phyloP scores from a whole-genome alignment of 2,329 filamentous ascomycete species.

The Harringtonia aguacate region DNA sequence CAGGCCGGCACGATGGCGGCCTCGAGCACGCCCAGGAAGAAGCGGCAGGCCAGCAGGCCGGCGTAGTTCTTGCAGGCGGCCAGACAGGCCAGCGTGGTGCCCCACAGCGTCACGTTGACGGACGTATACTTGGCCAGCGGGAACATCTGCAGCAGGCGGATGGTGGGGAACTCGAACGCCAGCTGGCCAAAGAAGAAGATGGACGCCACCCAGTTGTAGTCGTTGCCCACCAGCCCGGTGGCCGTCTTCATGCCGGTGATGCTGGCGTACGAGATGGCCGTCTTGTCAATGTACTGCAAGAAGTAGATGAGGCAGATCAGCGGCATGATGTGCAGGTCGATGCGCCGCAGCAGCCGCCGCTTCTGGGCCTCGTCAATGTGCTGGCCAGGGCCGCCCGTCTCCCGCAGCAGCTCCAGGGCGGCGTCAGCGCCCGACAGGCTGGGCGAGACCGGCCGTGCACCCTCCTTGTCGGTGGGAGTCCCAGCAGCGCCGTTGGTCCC shows the following conservation, averaged over 20 bases:
- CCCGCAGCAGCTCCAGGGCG: background rate
- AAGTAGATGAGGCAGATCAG: conserved; percentile 8
- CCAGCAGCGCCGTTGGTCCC: too few species aligned
- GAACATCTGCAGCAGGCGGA: conserved; percentile 5
- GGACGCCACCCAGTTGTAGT: conserved; percentile 6
- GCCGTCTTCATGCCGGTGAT: conserved; percentile 4
- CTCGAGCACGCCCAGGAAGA: conserved; percentile 18
- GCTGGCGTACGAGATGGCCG: conserved; percentile 4
- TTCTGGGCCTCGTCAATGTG: background rate
- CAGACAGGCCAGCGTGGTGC: background rate
- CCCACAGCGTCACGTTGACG: conserved; percentile 8
- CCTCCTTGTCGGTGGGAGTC: too few species aligned
- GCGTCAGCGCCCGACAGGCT: conserved; percentile 1
- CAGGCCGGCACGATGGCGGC: conserved; percentile 17
- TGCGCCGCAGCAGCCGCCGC: conserved; percentile 1
- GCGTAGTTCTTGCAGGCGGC: conserved; percentile 5
- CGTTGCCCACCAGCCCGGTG: conserved; percentile 2
- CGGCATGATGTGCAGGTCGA: conserved; percentile 9
- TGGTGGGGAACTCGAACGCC: conserved; percentile 6
- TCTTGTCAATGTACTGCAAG: conserved; percentile 10
- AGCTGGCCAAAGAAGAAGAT: conserved; percentile 6
- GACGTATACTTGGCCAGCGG: conserved; percentile 5
- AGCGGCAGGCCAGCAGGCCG: conserved; percentile 14
- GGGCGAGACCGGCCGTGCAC: too few species aligned
- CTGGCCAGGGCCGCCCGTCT: background rate